Percentiles rank a stretch among this genome's conserved stretches.
phyloP scores from a whole-genome alignment of 345 rosid species.

The Lumnitzera racemosa region DNA sequence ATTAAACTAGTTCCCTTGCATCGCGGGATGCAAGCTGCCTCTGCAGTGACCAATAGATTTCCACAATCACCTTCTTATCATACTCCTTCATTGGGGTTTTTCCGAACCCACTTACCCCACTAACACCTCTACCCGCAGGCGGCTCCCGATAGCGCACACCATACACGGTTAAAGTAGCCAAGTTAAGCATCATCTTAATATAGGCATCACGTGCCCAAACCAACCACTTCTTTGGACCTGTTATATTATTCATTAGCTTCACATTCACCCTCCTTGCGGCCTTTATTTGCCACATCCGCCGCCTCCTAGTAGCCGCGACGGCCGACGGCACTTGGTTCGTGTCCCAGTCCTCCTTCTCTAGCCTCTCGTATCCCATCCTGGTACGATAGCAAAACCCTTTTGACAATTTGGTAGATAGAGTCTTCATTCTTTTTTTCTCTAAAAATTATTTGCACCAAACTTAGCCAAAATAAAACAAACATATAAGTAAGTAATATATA shows the following conservation, averaged over 20 bases:
- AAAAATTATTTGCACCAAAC: too few species aligned
- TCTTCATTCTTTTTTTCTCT: neutral
- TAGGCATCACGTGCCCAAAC: slow-evolving; percentile 52
- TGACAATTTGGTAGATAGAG: slow-evolving; percentile 1
- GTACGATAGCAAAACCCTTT: slow-evolving; percentile 22
- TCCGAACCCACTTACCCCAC: slow-evolving; percentile 17
- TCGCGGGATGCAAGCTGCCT: slow-evolving; percentile 36
- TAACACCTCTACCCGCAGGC: neutral
- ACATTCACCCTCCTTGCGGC: slow-evolving; percentile 23
- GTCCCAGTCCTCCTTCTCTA: slow-evolving; percentile 24
- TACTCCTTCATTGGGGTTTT: slow-evolving; percentile 34
- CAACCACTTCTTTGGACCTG: slow-evolving; percentile 29
- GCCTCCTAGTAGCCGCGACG: neutral
- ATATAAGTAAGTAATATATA: too few species aligned
- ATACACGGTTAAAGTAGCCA: slow-evolving; percentile 28
- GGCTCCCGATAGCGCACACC: slow-evolving; percentile 20
- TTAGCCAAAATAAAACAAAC: too few species aligned
- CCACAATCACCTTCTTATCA: slow-evolving; percentile 47
- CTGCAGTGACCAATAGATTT: slow-evolving; percentile 57
- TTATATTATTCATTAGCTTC: slow-evolving; percentile 9
- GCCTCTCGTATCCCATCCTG: slow-evolving; percentile 29
- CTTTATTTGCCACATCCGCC: slow-evolving; percentile 36
- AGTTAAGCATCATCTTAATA: slow-evolving; percentile 48
- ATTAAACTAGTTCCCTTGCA: neutral
- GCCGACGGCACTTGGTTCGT: neutral